phyloP scores from a whole-genome alignment of 345 rosid genomes.

The Eucalyptus regnans region DNA sequence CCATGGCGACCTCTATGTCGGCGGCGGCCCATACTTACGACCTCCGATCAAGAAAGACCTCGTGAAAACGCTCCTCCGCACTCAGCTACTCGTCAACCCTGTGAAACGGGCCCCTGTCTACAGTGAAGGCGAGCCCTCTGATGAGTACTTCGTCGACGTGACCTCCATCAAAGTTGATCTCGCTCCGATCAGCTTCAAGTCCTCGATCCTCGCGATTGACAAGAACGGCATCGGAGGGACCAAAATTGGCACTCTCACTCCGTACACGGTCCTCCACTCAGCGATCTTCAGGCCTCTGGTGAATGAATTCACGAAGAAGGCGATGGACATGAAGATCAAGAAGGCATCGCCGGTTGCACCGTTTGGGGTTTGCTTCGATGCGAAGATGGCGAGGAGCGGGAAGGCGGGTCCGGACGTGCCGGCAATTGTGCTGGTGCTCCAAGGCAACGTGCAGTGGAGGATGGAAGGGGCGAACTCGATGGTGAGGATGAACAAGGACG shows the following conservation, averaged over 20 bases:
- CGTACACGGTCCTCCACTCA: slow-evolving; percentile 14
- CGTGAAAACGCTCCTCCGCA: slow-evolving; percentile 4
- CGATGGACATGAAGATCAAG: background rate
- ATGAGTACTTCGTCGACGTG: slow-evolving; percentile 19
- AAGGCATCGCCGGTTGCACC: background rate
- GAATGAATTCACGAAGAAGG: slow-evolving; percentile 6
- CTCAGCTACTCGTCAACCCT: slow-evolving; percentile 16
- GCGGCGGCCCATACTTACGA: slow-evolving; percentile 11
- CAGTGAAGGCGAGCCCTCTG: background rate
- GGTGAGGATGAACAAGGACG: slow-evolving; percentile 8
- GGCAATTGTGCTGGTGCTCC: slow-evolving; percentile 12
- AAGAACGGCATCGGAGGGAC: slow-evolving; percentile 37
- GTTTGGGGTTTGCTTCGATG: slow-evolving; percentile 2
- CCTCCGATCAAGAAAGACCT: slow-evolving; percentile 8
- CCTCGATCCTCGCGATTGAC: slow-evolving; percentile 4
- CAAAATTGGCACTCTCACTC: slow-evolving; percentile 18
- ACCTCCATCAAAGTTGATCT: slow-evolving; percentile 7
- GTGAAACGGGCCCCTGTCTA: background rate
- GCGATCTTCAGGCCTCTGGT: slow-evolving; percentile 30
- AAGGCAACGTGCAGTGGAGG: slow-evolving; percentile 5
- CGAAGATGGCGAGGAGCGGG: background rate
- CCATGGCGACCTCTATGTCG: slow-evolving; percentile 9
- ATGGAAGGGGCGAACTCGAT: slow-evolving; percentile 29
- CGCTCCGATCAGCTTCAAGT: background rate
- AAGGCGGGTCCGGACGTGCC: slow-evolving; percentile 12